Evolutionary conservation across 192 early-diverging fungal species (phyloP).

Genomic region (Linderina pennispora): DNA sequence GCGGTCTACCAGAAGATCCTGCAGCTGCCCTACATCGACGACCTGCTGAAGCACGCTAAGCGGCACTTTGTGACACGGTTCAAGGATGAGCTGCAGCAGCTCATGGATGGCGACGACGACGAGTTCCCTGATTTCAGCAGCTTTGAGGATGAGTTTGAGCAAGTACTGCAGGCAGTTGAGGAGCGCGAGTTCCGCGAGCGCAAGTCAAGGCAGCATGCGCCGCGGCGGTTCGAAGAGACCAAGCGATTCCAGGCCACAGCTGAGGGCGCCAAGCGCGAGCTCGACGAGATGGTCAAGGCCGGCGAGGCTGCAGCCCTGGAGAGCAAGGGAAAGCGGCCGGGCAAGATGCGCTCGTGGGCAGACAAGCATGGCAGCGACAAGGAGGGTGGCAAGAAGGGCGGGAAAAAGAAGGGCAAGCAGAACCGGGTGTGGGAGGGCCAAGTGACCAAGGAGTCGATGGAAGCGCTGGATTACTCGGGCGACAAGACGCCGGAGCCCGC

Average conservation of each 20-base stretch:
- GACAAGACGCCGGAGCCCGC: conserved; percentile 3
- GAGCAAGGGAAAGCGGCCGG: conserved; percentile 1
- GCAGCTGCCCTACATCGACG: conserved; percentile 78
- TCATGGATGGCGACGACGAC: conserved; percentile 7
- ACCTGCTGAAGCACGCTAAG: conserved; percentile 66
- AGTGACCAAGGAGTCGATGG: conserved; percentile 38
- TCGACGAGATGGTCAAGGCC: conserved; percentile 41
- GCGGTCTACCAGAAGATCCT: conserved; percentile 85
- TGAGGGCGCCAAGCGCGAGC: conserved; percentile 49
- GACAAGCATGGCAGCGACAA: conserved; percentile 1
- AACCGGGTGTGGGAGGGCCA: conserved; percentile 73
- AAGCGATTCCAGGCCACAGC: conserved; percentile 63
- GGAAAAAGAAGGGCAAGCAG: conserved; percentile 50
- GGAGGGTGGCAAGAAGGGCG: conserved; percentile 31
- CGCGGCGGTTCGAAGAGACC: conserved; percentile 77
- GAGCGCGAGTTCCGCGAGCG: conserved; percentile 48
- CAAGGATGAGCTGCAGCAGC: conserved; percentile 20
- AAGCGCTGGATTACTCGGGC: conserved; percentile 43
- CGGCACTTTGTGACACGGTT: conserved; percentile 61
- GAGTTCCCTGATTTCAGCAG: conserved; percentile 31
- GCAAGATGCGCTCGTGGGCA: conserved; percentile 33
- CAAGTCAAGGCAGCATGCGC: conserved; percentile 47
- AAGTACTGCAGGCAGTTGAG: conserved; percentile 59
- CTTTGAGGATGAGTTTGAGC: conserved; percentile 70
- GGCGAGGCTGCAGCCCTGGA: conserved; percentile 4